Evolutionary conservation across 129 eudicot species (phyloP), one percentile per base, ranked within the genome.

Genomic region (Tagetes erecta): DNA sequence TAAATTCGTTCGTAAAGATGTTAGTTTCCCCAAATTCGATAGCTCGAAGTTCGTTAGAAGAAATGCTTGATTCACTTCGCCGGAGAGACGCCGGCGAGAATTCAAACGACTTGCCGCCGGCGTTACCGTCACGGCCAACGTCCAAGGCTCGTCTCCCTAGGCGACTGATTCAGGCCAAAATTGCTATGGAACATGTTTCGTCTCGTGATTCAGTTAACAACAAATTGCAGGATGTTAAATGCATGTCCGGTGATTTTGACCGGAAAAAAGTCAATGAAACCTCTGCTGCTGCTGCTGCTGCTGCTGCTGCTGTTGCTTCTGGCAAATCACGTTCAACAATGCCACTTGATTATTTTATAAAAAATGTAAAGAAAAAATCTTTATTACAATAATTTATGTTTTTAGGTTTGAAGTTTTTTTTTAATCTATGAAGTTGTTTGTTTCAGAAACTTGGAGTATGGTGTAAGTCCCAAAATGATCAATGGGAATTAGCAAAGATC

Each of bases 361-460:
- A 83, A 6, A 90, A 88, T 92, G 98, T 93, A 86, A 56, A 5
- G 8, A 27, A 6, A 56, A 5, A 30, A 56, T 27, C 12, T 11
- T 20, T 20, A 0, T 20, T 20, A 2, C n/a, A 3, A 3, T 11
- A 50, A 50, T 2, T 45, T 6, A 2, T 20, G 5, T 27, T 50
- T 30, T 38, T 58, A 3, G 4, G 60, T 50, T 46, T 60, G 27
- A 50, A 11, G 20, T 33, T 44, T 1, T 57, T 1, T 57, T 38
- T 72, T 13, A n/a, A 80, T 13, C 3, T 49, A 45, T 14, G 67
- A 41, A 55, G 3, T 66, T 70, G 34, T 71, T 34, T 70, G 70
- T 81, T 90, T 80, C 84, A 93, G 98, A 90, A 85, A 83, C 97
- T 93, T 59, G 86, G 87, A 78, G 92, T 90, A 46, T 93, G 98